Percentiles rank a stretch among this genome's conserved stretches.
phyloP scores from a whole-genome alignment of 2,329 filamentous ascomycete species.

The Penicillium polonicum region DNA sequence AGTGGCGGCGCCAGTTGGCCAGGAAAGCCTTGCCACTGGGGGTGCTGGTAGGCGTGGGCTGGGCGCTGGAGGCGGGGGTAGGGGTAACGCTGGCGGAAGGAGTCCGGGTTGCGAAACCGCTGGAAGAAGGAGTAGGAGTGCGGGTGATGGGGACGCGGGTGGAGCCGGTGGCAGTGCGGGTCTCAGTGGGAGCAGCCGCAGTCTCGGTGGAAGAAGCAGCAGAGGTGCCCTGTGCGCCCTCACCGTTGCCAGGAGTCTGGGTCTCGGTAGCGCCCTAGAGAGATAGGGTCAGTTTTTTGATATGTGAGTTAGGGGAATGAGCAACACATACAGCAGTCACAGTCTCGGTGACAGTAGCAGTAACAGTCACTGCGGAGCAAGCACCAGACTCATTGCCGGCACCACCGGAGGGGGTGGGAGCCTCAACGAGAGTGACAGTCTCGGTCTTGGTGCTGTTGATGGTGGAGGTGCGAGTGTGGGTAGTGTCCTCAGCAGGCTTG shows the following conservation, averaged over 20 bases:
- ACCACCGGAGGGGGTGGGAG: constrained; percentile 16
- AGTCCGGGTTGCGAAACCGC: constrained; percentile 35
- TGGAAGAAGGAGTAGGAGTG: constrained; percentile 13
- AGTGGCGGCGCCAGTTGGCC: constrained; percentile 29
- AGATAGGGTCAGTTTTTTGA: not conserved
- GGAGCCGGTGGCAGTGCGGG: constrained; percentile 17
- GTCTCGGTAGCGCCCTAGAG: constrained; percentile 7
- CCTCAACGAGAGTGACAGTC: constrained; percentile 27
- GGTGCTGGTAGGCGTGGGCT: constrained; percentile 20
- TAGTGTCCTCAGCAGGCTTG: constrained; percentile 10
- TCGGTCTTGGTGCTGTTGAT: constrained; percentile 31
- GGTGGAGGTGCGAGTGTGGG: constrained; percentile 25
- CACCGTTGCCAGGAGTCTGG: not conserved
- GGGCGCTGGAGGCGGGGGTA: constrained; percentile 1
- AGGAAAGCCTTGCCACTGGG: constrained; percentile 27
- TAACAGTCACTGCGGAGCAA: constrained; percentile 28
- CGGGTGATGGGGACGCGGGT: constrained; percentile 12
- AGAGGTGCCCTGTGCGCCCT: constrained; percentile 1
- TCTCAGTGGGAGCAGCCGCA: constrained; percentile 1
- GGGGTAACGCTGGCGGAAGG: constrained; percentile 8
- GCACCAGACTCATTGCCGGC: constrained; percentile 14
- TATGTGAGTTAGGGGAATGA: not conserved
- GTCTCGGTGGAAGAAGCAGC: constrained; percentile 1
- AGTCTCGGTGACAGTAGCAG: constrained; percentile 36
- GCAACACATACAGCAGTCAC: constrained; percentile 36